Conservation (phyloP, 345 rosid genomes). For the Lumnitzera racemosa region DNA sequence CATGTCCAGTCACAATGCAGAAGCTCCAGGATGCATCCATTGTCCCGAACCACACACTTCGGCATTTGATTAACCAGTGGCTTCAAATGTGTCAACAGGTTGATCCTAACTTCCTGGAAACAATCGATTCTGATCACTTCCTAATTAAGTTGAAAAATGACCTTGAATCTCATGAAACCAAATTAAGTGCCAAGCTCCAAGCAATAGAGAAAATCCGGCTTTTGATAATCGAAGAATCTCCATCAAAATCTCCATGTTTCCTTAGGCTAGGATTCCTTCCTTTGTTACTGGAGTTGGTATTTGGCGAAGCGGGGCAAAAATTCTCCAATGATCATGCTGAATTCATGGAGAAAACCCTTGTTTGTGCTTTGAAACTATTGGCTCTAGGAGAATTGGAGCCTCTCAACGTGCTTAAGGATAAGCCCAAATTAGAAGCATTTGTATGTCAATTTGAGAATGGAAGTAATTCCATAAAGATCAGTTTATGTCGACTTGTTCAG, state of each 20-base stretch:
- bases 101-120: constrained; percentile 12
- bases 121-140: constrained; percentile 12
- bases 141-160: constrained; percentile 22
- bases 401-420: constrained; percentile 34
- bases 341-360: constrained; percentile 27
- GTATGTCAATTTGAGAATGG: constrained; percentile 30
- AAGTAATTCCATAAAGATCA: constrained; percentile 13
- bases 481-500: constrained; percentile 37
- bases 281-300: constrained; percentile 27
- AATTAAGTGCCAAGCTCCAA: constrained; percentile 20
- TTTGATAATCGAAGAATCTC: constrained; percentile 18
- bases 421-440: constrained; percentile 27
- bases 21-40: constrained; percentile 46
- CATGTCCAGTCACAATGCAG: constrained; percentile 78
- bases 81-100: constrained; percentile 20
- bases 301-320: constrained; percentile 16
- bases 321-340: constrained; percentile 18
- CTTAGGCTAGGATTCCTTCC: constrained; percentile 41
- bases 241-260: constrained; percentile 15
- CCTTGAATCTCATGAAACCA: constrained; percentile 28
- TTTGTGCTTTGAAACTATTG: constrained; percentile 28
- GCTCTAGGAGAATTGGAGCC: constrained; percentile 11
- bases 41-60: constrained; percentile 61
- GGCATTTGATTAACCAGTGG: constrained; percentile 56
- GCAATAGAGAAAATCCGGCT: constrained; percentile 19